Base-by-base conservation (phyloP, 2,329 filamentous ascomycete genomes). In the Verticillium albo-atrum region DNA sequence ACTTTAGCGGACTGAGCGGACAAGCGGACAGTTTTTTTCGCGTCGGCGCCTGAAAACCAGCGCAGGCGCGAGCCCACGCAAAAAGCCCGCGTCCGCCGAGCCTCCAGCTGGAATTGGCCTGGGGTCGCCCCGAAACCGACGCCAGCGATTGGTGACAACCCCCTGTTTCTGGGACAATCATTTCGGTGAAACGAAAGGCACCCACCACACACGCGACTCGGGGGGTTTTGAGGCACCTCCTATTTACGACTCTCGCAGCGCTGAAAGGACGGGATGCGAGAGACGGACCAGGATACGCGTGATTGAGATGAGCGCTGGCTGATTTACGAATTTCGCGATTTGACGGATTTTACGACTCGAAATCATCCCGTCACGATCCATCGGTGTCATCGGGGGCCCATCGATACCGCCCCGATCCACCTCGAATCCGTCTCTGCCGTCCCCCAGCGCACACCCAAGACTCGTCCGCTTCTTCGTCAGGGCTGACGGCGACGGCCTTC, bases 131-230 rank as follows among this genome's bases (percentile, higher is more conserved):
- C 25, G 51, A 53, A 53, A 53, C 14, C 15, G 12, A 55, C 54
- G 25, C 25, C 27, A 9, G 42, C 42, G 42, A 50, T 50, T 50
- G 42, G 42, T 50, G 42, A 50, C 5, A 9, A 1, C 42, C 42
- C 42, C 42, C 27, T 54, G 27, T 20, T 28, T 28, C n/a, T 54
- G 52, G 27, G 20, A 32, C 52, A 54, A 23, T 55, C 54, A 55
- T 55, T 55, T 55, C 54, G 32, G 32, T 37, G 30, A 37, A 55
- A 37, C 54, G 32, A 32, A 42, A n/a, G 54, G 54, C 54, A 55
- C 25, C 54, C 27, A 54, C 52, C 28, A 28, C 27, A 32, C 52
- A 32, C 52, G 52, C 28, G 52, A 54, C 52, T 54, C 17, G 42
- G 42, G 20, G 20, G 42, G 42, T n/a, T 50, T 50, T 50, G 42